phyloP scores from a whole-genome alignment of 805 yeast species.

The Candida odintsovae region DNA sequence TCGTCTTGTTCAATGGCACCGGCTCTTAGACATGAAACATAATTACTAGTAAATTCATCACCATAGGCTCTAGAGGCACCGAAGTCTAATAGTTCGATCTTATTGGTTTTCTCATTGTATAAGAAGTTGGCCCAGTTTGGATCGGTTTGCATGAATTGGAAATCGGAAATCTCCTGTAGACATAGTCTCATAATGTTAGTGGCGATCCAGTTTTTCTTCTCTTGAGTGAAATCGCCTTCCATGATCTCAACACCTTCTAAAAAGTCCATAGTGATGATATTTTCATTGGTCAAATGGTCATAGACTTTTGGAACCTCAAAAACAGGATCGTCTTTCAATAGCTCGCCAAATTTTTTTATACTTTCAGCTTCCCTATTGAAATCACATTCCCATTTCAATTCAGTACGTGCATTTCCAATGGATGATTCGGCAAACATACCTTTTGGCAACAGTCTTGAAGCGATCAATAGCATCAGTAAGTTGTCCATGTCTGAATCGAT shows the following conservation, averaged over 20 bases:
- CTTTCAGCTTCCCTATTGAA: slow-evolving; percentile 83
- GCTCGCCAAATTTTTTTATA: slow-evolving; percentile 58
- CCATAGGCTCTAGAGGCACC: slow-evolving; percentile 88
- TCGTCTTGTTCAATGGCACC: slow-evolving; percentile 63
- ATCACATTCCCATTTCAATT: slow-evolving; percentile 97
- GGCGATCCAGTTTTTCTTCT: slow-evolving; percentile 74
- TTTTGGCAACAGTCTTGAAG: slow-evolving; percentile 80
- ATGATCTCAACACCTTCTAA: slow-evolving; percentile 81
- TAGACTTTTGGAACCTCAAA: slow-evolving; percentile 80
- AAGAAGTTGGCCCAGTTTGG: slow-evolving; percentile 99
- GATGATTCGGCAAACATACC: slow-evolving; percentile 91
- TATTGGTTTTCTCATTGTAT: slow-evolving; percentile 62
- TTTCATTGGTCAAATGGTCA: slow-evolving; percentile 71
- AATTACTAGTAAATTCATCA: slow-evolving; percentile 60
- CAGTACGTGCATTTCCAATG: slow-evolving; percentile 87
- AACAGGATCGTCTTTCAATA: slow-evolving; percentile 52
- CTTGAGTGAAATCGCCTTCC: slow-evolving; percentile 70
- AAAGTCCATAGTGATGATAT: slow-evolving; percentile 83
- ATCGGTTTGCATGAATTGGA: slow-evolving; percentile 95
- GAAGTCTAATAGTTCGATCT: slow-evolving; percentile 85
- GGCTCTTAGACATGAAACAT: slow-evolving; percentile 66
- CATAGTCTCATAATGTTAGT: slow-evolving; percentile 83
- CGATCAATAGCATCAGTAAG: slow-evolving; percentile 72
- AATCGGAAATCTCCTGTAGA: slow-evolving; percentile 75
- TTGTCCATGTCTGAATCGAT: slow-evolving; percentile 94